Base-by-base conservation (phyloP, 1,284 basidiomycete species). In the Termitomyces sp. region DNA sequence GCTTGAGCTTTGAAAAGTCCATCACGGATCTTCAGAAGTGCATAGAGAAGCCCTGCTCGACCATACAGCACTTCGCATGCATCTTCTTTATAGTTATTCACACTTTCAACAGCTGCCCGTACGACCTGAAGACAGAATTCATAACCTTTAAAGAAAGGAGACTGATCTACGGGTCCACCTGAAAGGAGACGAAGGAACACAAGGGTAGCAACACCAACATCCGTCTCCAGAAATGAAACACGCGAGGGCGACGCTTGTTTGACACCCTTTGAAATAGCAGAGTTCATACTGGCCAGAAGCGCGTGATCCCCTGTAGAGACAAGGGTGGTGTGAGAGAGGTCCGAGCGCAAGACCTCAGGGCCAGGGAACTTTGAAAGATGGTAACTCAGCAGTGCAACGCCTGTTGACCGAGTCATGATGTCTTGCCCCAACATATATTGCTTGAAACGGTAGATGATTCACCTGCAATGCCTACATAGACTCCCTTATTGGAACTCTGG, bases 31-130 rank as follows among this genome's bases (percentile, higher is more conserved):
- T 69, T 68, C 0, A 81, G 68, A 17, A 82, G 66, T 4, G 75
- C 73, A 57, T 82, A 82, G 0, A 83, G 69, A 21, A 82, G 64
- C 5, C 81, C 81, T 15, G 79, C 80, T 36, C 80, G 78, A 0
- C 80, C 81, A 60, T 82, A 83, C 5, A 83, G 69, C 9, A 81
- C 73, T 61, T 82, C 81, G 60, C 78, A 81, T 12, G 74, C 76
- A 53, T 76, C 66, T 42, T 64, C 60, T 5, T 55, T 64, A 38
- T 61, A 59, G 10, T 46, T 44, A 2, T 26, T 40, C 42, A 64
- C 62, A 36, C 59, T 52, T 3, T 56, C 53, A 2, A 69, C 31
- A 8, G 62, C 63, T 15, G 54, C 55, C 33, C 60, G 41, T 2
- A 73, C 44, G 26, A 67, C 59, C 26, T 63, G 51, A 24, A 62